phyloP scores from a whole-genome alignment of 352 stramenopile species.

The Lagenidium sp. region DNA sequence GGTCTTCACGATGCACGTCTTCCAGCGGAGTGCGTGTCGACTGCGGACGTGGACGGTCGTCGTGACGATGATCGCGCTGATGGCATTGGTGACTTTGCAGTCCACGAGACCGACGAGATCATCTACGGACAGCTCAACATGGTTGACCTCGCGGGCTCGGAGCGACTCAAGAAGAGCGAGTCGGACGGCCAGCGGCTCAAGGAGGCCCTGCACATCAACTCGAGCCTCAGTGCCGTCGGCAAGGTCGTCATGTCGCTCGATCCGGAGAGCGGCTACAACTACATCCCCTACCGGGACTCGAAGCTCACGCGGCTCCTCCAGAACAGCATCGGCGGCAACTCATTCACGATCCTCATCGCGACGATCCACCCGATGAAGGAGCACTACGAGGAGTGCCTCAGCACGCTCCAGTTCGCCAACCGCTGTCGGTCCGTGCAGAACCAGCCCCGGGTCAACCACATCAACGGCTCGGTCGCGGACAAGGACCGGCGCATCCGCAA shows the following conservation, averaged over 20 bases:
- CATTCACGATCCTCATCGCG: slow-evolving; percentile 73
- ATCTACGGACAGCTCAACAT: slow-evolving; percentile 84
- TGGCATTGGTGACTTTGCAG: slow-evolving; percentile 12
- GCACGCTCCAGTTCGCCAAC: slow-evolving; percentile 88
- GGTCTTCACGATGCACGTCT: slow-evolving; percentile 83
- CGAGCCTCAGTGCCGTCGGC: slow-evolving; percentile 69
- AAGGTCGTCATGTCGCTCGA: slow-evolving; percentile 86
- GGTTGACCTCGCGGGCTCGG: slow-evolving; percentile 76
- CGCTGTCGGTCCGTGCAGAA: slow-evolving; percentile 88
- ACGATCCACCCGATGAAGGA: slow-evolving; percentile 86
- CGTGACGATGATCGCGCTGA: background rate
- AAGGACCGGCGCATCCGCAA: slow-evolving; percentile 82
- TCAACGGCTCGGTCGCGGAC: slow-evolving; percentile 72
- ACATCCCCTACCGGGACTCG: slow-evolving; percentile 81
- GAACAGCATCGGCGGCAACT: slow-evolving; percentile 86
- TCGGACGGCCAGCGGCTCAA: slow-evolving; percentile 80
- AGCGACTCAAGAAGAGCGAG: slow-evolving; percentile 83
- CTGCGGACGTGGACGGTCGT: background rate
- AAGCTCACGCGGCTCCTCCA: slow-evolving; percentile 79
- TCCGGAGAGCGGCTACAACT: slow-evolving; percentile 81
- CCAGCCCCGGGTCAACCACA: slow-evolving; percentile 81
- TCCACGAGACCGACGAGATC: slow-evolving; percentile 57
- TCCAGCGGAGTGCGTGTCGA: slow-evolving; percentile 59
- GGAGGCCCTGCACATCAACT: slow-evolving; percentile 83
- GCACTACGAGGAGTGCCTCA: slow-evolving; percentile 88